phyloP scores from a whole-genome alignment of 371 early-diverging fungal genomes.

The Actinomortierella ambigua region DNA sequence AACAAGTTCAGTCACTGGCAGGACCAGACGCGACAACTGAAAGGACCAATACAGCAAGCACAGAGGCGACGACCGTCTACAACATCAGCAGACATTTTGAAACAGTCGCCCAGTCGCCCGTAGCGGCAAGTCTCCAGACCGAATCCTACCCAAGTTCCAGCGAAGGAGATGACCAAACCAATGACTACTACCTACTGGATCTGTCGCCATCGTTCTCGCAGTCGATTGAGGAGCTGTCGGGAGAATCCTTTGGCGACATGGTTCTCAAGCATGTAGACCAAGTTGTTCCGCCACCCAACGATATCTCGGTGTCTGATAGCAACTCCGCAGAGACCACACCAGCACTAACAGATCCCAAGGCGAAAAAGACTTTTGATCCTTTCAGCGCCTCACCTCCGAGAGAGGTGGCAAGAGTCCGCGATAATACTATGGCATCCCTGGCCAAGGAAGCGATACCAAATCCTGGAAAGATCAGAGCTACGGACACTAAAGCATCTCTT shows the following conservation, averaged over 20 bases:
- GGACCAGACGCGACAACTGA: too few relatives aligned
- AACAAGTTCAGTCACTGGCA: neutral
- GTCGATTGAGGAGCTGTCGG: neutral
- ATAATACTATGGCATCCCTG: neutral
- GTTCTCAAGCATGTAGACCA: constrained; percentile 1
- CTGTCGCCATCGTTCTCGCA: neutral
- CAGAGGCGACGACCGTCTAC: constrained; percentile 11
- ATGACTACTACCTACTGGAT: constrained; percentile 1
- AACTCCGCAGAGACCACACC: neutral
- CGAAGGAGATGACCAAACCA: too few relatives aligned
- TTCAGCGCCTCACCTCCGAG: neutral
- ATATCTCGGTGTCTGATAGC: neutral
- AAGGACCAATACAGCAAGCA: too few relatives aligned
- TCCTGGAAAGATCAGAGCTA: constrained; percentile 7
- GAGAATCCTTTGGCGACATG: constrained; percentile 32
- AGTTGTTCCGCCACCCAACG: neutral
- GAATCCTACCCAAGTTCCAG: too few relatives aligned
- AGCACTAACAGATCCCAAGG: neutral
- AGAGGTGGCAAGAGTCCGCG: neutral
- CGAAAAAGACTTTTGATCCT: too few relatives aligned
- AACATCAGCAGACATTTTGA: constrained; percentile 12
- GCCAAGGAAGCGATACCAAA: constrained; percentile 1
- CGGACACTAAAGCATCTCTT: constrained; percentile 13
- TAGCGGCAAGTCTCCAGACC: too few relatives aligned
- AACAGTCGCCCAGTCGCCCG: neutral